Base-by-base conservation (phyloP, 805 yeast species). In the Tetrapisispora phaffii region DNA sequence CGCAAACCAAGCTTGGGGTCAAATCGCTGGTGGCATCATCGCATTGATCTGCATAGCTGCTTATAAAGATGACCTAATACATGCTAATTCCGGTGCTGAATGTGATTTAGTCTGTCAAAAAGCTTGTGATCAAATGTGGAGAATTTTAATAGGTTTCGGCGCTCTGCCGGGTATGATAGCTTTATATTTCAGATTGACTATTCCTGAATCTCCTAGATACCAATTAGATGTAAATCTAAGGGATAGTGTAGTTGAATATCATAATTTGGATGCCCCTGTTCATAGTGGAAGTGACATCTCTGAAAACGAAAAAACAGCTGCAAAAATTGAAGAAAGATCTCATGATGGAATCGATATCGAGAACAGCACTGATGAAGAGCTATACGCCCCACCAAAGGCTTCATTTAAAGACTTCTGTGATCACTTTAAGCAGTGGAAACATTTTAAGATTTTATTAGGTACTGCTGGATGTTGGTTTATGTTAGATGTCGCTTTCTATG, bases 1-100 rank as follows among this genome's bases (percentile, higher is more conserved):
- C 67, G 90, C 96, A 47, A 88, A 88, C 73, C 97, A 89, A 72
- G 97, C 96, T 68, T 79, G 93, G 80, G 97, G 97, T 67, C 96
- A 89, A 72, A 76, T 88, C 49, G 60, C 80, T 17, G 95, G 87
- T 49, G 95, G 90, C 77, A 72, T 87, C 53, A 85, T 87, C 56
- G 85, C 95, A 46, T 69, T 87, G 50, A 61, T 85, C 47, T 74
- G 79, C 60, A 83, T 85, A 54, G 84, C 82, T 46, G 95, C 79
- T 57, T 88, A 82, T 75, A 85, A 83, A 65, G 65, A 70, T 53
- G 72, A 72, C 34, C 70, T 87, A 53, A 69, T 69, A 44, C 62
- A 53, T 45, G 87, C 84, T 36, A 66, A 71, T 53, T 56, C 72
- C 41, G 73, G 79, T 51, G 67, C 73, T 31, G 74, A 74, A 58